Percentiles rank a stretch among this genome's conserved stretches.
These are phyloP conservation scores for Oenanthe sinensis DNA, from an alignment of 129 eudicot genomes.

Conservation along the genomic window DNA sequence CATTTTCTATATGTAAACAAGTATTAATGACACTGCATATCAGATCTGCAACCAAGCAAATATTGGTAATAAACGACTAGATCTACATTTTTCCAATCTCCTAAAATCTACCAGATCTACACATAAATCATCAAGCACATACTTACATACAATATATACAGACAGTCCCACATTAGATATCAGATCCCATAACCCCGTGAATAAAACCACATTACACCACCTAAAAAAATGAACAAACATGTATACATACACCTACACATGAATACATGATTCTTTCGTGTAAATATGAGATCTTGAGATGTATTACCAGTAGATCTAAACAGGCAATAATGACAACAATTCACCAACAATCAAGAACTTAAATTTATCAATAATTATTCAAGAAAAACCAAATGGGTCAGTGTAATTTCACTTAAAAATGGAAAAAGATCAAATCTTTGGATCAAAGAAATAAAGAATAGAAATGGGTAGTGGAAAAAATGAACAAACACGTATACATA, in stretches of 20 bases:
- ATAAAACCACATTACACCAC: background rate
- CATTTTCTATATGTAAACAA: background rate
- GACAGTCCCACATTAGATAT: background rate
- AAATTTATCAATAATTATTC: background rate
- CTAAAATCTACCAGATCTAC: constrained; percentile 23
- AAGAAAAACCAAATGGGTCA: background rate
- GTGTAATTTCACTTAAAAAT: background rate
- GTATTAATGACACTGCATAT: constrained; percentile 5
- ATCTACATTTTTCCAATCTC: constrained; percentile 27
- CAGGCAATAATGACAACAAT: background rate
- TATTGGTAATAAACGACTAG: constrained; percentile 11
- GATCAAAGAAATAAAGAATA: background rate
- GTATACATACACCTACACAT: background rate
- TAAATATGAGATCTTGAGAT: background rate
- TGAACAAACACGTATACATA: background rate
- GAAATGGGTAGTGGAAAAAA: background rate
- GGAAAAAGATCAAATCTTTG: background rate
- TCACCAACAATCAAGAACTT: background rate
- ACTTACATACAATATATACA: background rate
- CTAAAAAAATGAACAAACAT: background rate
- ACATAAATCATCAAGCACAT: background rate
- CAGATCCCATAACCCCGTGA: background rate
- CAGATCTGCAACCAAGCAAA: constrained; percentile 20
- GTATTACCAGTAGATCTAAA: constrained; percentile 13
- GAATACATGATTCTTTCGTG: background rate